These are phyloP conservation scores for Alternaria burnsii DNA, from an alignment of 2,329 filamentous ascomycete species.

Conservation along the genomic window DNA sequence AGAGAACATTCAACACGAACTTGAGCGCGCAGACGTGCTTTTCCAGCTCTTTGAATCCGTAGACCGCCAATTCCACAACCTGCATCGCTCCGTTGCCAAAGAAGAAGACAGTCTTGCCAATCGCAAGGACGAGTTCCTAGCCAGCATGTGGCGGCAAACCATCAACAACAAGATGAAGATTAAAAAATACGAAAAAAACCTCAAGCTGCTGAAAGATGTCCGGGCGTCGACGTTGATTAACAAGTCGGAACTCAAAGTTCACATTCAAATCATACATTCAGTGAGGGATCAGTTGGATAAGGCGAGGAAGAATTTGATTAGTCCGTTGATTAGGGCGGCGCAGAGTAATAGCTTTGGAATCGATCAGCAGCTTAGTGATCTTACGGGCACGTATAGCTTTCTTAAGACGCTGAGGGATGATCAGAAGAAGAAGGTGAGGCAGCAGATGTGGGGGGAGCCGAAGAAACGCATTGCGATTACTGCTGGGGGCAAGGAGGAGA, in stretches of 20 bases:
- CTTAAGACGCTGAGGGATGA: conserved; percentile 76
- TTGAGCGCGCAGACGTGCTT: conserved; percentile 79
- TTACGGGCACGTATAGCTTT: conserved; percentile 81
- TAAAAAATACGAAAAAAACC: conserved; percentile 93
- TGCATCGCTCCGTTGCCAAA: conserved; percentile 83
- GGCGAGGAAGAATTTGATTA: conserved; percentile 83
- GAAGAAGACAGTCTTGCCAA: conserved; percentile 84
- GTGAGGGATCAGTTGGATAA: conserved; percentile 88
- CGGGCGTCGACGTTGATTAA: conserved; percentile 85
- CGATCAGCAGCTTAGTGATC: conserved; percentile 83
- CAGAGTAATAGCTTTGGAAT: conserved; percentile 75
- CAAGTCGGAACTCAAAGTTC: conserved; percentile 84
- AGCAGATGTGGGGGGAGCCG: conserved; percentile 67
- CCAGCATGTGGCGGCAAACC: conserved; percentile 84
- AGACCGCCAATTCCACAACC: conserved; percentile 87
- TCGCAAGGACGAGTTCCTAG: conserved; percentile 80
- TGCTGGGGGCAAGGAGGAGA: conserved; percentile 25
- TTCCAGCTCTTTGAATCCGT: conserved; percentile 92
- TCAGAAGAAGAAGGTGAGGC: conserved; percentile 85
- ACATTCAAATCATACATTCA: conserved; percentile 83
- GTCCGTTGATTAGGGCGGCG: conserved; percentile 78
- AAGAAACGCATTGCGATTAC: conserved; percentile 42
- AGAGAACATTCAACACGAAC: conserved; percentile 86
- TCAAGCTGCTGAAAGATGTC: conserved; percentile 77
- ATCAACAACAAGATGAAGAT: conserved; percentile 79